Conservation (phyloP, 257 asterid genomes). For the Solanum pennellii region DNA sequence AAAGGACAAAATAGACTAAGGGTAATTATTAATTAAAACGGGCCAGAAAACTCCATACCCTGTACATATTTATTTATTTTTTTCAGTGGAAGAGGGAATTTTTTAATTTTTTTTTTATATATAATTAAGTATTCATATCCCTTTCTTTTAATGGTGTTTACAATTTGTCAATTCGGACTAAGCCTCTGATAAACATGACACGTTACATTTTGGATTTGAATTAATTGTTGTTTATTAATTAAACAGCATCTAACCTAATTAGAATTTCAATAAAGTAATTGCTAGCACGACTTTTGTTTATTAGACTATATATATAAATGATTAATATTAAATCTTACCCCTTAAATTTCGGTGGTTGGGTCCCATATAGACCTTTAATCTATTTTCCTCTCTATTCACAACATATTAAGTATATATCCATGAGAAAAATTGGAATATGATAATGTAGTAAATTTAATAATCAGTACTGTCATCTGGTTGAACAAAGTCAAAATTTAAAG, state of each 20-base stretch:
- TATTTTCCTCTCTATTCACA: neutral
- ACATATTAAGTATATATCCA: neutral
- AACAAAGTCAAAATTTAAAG: neutral
- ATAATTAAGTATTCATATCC: neutral
- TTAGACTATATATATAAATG: neutral
- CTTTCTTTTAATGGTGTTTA: neutral
- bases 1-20: neutral
- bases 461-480: neutral
- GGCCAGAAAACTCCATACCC: neutral
- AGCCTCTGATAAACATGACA: neutral
- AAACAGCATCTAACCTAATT: neutral
- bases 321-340: neutral
- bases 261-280: neutral
- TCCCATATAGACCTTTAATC: neutral
- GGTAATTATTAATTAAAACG: neutral
- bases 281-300: neutral
- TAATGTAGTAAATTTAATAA: neutral
- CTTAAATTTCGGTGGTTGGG: conserved; percentile 9
- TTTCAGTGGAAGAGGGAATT: neutral
- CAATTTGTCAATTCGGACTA: neutral
- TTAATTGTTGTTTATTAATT: neutral
- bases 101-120: neutral
- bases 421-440: neutral
- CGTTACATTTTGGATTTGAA: neutral
- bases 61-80: neutral